These are phyloP conservation scores for Pseudogymnoascus sp. DNA, from an alignment of 2,329 filamentous ascomycete genomes.

Conservation along the genomic window DNA sequence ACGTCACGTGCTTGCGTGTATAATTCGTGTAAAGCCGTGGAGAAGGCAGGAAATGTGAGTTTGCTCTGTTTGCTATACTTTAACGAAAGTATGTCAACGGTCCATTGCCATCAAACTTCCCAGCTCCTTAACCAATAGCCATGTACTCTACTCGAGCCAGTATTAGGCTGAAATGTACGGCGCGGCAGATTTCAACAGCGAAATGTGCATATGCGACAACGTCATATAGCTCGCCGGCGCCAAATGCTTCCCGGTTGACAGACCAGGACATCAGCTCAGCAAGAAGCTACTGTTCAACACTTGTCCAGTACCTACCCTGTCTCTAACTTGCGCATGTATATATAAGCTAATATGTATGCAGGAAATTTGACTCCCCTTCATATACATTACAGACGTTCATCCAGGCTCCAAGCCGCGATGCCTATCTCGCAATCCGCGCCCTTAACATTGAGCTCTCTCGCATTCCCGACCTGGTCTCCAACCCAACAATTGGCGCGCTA, in stretches of 20 bases:
- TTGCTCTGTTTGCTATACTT: conserved; percentile 2
- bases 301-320: conserved; percentile 24
- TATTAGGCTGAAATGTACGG: conserved; percentile 18
- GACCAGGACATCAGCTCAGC: conserved; percentile 27
- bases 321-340: not conserved
- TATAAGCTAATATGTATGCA: conserved; percentile 30
- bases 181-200: conserved; percentile 6
- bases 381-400: conserved; percentile 81
- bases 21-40: not conserved
- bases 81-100: not conserved
- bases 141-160: conserved; percentile 22
- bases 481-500: conserved; percentile 76
- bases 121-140: not conserved
- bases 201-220: conserved; percentile 26
- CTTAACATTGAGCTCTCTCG: conserved; percentile 89
- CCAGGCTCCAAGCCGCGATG: conserved; percentile 63
- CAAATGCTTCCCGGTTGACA: conserved; percentile 24
- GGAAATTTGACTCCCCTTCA: conserved; percentile 82
- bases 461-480: conserved; percentile 83
- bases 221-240: conserved; percentile 25
- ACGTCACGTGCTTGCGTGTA: not conserved
- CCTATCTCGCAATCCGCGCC: conserved; percentile 82
- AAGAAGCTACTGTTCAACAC: conserved; percentile 27
- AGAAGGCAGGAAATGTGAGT: not conserved
- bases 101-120: not conserved